Conservation (phyloP, 2,329 filamentous ascomycete genomes). For the Samsoniella hepiali region DNA sequence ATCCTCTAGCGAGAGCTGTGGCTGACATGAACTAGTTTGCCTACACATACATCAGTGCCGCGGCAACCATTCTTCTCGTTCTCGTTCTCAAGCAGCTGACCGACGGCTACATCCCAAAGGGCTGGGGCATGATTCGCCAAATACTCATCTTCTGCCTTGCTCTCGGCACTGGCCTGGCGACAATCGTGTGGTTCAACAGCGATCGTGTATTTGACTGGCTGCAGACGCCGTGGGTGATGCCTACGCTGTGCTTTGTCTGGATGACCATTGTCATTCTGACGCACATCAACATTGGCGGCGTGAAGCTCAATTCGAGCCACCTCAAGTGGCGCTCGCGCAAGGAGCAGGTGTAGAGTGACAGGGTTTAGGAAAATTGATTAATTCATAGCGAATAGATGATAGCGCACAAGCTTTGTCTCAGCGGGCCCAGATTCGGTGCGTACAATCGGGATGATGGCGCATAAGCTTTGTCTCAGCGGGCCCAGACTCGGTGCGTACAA, state of each 20-base stretch:
- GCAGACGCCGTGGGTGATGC: conserved; percentile 32
- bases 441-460: no score
- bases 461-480: no score
- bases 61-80: conserved; percentile 32
- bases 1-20: neutral
- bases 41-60: conserved; percentile 34
- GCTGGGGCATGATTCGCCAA: conserved; percentile 33
- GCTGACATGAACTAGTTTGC: conserved; percentile 28
- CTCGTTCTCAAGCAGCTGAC: conserved; percentile 30
- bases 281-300: conserved; percentile 23
- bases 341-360: neutral
- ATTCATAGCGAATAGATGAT: neutral
- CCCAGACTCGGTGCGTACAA: no score
- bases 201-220: conserved; percentile 24
- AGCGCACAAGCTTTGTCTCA: neutral
- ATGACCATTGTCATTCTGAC: conserved; percentile 32
- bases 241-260: conserved; percentile 35
- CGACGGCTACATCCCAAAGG: conserved; percentile 29
- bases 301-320: conserved; percentile 20
- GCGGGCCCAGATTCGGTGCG: no score
- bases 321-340: conserved; percentile 11
- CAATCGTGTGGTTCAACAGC: conserved; percentile 26
- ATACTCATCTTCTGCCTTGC: conserved; percentile 30
- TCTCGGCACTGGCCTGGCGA: conserved; percentile 29
- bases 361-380: neutral